These are phyloP conservation scores for Meripilus lineatus DNA, from an alignment of 1,284 basidiomycete genomes.

Conservation along the genomic window DNA sequence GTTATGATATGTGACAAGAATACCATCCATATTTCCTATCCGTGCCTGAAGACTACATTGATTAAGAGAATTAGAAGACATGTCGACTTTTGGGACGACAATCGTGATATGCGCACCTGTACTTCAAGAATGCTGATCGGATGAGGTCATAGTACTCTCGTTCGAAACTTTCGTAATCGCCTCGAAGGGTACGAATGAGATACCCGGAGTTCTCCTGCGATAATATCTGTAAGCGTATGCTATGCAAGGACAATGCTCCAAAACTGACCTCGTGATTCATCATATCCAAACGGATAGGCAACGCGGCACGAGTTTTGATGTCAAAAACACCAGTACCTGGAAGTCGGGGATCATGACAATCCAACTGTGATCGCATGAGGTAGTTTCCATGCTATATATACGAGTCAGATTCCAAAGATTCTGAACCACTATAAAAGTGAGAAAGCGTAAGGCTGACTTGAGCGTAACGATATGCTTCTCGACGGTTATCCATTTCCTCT, in stretches of 20 bases:
- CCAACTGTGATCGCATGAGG: constrained; percentile 94
- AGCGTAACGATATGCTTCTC: constrained; percentile 81
- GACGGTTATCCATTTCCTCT: constrained; percentile 32
- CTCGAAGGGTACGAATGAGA: constrained; percentile 58
- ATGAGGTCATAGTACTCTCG: constrained; percentile 91
- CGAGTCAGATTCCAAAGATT: too few species aligned
- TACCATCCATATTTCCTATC: constrained; percentile 97
- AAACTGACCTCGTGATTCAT: constrained; percentile 72
- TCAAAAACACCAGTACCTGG: constrained; percentile 93
- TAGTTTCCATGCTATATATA: constrained; percentile 67
- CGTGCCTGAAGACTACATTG: constrained; percentile 81
- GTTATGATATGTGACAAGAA: constrained; percentile 94
- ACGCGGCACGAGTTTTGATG: constrained; percentile 89
- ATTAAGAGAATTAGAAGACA: neutral
- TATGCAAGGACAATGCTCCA: neutral
- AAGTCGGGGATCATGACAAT: constrained; percentile 77
- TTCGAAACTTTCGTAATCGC: constrained; percentile 75
- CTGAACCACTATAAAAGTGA: constrained; percentile 3
- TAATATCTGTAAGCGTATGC: neutral
- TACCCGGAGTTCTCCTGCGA: constrained; percentile 72
- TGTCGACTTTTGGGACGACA: neutral
- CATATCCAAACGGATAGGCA: constrained; percentile 83
- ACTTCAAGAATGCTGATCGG: constrained; percentile 93
- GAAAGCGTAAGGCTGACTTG: constrained; percentile 45
- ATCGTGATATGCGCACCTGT: constrained; percentile 48